Base-by-base conservation (phyloP, 176 grass and related monocot genomes). In the Elaeis guineensis region DNA sequence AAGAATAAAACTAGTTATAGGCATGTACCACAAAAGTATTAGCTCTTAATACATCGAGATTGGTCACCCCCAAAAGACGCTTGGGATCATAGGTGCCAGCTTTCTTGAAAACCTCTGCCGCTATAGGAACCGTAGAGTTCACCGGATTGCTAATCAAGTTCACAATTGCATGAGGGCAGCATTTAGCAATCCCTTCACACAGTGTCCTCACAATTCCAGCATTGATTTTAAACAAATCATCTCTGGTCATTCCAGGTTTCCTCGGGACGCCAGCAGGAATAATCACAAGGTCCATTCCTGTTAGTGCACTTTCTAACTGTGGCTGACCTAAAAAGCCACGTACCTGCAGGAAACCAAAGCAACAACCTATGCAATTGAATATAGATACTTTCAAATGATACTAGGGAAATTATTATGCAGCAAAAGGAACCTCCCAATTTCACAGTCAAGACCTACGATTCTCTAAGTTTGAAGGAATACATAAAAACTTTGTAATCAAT, bases 221-320 rank as follows among this genome's bases (percentile, higher is more conserved):
- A 79, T 90, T 90, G 67, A 85, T 90, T 63, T 85, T 85, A 71
- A 90, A 90, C n/a, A 90, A 78, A 44, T 90, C 86, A 16, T 90
- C 86, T 35, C 86, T 74, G 9, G 82, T 79, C 86, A 90, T 90
- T 51, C 86, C 86, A 8, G 86, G 86, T 62, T 90, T 90, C 75
- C 86, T 75, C 0, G 86, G 86, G 60, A 90, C 71, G 2, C 86
- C 86, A 0, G 86, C 86, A 1, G 86, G 86, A 50, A 90, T 85
- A 59, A 90, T 74, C 5, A 90, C 86, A 44, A 44, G 35, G 35
- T 44, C 35, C 35, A 12, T 44, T 44, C 11, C 35, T 3, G 8
- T 44, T 44, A 44, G 35, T 44, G 35, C 35, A 44, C 11, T 3
- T 2, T 44, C 35, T 14, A 44, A 14, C 3, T 44, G 35, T 11